These are phyloP conservation scores for Asclepias syriaca DNA, from an alignment of 257 asterid genomes.

Conservation along the genomic window DNA sequence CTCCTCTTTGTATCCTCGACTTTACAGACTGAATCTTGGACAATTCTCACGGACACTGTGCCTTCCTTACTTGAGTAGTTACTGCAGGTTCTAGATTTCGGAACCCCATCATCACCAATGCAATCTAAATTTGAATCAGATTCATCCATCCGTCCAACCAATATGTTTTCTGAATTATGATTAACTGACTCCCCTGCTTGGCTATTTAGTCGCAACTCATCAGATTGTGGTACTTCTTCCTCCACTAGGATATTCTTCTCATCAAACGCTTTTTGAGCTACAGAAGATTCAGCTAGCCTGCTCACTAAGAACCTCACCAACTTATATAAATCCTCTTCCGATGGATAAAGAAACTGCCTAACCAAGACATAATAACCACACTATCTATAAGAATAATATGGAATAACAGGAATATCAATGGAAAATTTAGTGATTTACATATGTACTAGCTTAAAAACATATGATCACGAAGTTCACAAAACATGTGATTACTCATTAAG, in stretches of 20 bases:
- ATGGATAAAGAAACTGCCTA: conserved; percentile 77
- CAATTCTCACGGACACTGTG: conserved; percentile 8
- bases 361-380: conserved; percentile 28
- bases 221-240: conserved; percentile 3
- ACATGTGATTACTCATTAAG: not conserved
- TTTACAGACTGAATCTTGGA: conserved; percentile 9
- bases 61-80: conserved; percentile 8
- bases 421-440: too few species aligned
- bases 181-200: conserved; percentile 5
- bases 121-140: conserved; percentile 16
- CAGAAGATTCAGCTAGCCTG: conserved; percentile 41
- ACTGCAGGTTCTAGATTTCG: conserved; percentile 14
- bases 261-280: conserved; percentile 15
- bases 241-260: conserved; percentile 21
- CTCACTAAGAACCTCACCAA: conserved; percentile 56
- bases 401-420: not conserved
- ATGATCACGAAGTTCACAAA: not conserved
- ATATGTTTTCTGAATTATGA: not conserved
- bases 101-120: conserved; percentile 6
- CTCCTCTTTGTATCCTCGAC: conserved; percentile 12
- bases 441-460: not conserved
- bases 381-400: conserved; percentile 18
- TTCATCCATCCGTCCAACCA: not conserved
- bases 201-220: conserved; percentile 4
- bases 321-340: conserved; percentile 59